phyloP scores from a whole-genome alignment of 176 grass and related monocot species.

The Zoysia pacifica region DNA sequence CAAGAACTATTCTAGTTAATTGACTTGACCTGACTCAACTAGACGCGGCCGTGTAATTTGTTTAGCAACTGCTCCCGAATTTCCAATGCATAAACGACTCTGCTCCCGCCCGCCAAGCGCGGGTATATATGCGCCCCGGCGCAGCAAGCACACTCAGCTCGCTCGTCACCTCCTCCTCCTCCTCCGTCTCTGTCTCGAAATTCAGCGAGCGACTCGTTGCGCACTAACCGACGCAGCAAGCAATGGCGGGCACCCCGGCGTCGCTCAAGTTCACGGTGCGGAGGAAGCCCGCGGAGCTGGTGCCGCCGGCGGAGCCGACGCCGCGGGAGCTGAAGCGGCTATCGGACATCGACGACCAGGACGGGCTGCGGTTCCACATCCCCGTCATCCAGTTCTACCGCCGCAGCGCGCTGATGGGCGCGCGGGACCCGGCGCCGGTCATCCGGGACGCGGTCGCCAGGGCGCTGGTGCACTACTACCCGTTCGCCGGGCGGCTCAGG shows the following conservation, averaged over 20 bases:
- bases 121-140: constrained; percentile 1
- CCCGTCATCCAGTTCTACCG: constrained; percentile 88
- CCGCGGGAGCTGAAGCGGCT: constrained; percentile 73
- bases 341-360: constrained; percentile 91
- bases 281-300: constrained; percentile 52
- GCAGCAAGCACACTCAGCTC: background rate
- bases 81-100: background rate
- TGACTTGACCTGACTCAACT: background rate
- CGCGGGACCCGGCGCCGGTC: constrained; percentile 54
- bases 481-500: constrained; percentile 75
- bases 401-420: constrained; percentile 29
- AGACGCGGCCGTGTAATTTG: background rate
- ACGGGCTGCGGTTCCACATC: constrained; percentile 79
- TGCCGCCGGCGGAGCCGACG: constrained; percentile 55
- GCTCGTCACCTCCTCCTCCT: background rate
- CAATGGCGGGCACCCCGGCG: constrained; percentile 15
- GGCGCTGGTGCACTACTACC: constrained; percentile 81
- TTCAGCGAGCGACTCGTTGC: background rate
- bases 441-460: constrained; percentile 63
- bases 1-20: no score
- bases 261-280: constrained; percentile 58
- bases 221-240: background rate
- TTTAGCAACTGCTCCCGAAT: constrained; percentile 34
- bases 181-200: background rate
- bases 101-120: background rate